Evolutionary conservation across 306 rosid species (phyloP), one percentile per base, ranked within the genome.

Genomic region (Casuarina cunninghamiana): DNA sequence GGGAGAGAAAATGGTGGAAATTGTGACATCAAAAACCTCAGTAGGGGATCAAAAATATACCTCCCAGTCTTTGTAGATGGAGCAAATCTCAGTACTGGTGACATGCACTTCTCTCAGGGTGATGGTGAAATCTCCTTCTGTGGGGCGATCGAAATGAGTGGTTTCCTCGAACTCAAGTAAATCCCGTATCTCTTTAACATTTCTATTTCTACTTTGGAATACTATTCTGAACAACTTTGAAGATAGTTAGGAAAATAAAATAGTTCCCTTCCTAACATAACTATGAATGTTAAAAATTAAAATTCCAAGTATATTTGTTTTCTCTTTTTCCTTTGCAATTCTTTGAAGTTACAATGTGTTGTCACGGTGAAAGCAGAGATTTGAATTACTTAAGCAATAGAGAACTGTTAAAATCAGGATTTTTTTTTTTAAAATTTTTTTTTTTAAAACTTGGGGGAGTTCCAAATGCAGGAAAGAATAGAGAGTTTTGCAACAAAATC

Each of bases 1-100:
- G 97, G 98, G 75, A 88, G 97, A 89, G 98, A 95, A 80, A 95
- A 95, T 74, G 98, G 97, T 0, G 98, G 97, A 71, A 95, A 95
- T 43, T 95, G 97, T 80, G 98, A 95, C 88, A 95, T 92, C 10
- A 95, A 95, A 79, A 91, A 92, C 79, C 92, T 94, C 0, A 94
- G 92, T 60, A 84, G 88, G 87, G 98, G 97, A 41, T 90, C 97
- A 39, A 95, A 92, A 80, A 71, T 92, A 74, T 89, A 92, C 85
- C 96, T 95, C 71, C 98, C 98, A 9, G 97, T 92, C 17, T 92
- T 92, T 67, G 87, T 92, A 12, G 97, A 94, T 78, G 97, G 97
- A 72, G 97, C 97, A 73, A 95, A 95, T 83, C 88, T 95, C 50
- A 95, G 98, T 80, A 85, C 97, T 5, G 97, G 97, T 9, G 98